A percentile compares a stretch with the other conserved stretches of the same genome.
Evolutionary conservation across 768 basidiomycete species (phyloP).

Genomic region (Leucogyrophana mollusca): DNA sequence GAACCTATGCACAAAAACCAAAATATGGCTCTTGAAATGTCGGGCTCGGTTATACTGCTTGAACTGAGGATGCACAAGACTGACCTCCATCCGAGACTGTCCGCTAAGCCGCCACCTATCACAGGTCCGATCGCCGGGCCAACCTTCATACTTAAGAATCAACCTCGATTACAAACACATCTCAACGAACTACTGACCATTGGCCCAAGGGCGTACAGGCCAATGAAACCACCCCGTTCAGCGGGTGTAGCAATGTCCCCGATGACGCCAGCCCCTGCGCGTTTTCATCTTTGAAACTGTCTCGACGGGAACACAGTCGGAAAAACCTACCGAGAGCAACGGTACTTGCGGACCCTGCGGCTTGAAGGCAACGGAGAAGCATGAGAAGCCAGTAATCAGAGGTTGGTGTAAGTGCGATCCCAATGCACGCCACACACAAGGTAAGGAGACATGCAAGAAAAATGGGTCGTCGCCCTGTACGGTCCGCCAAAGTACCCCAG

Average conservation of each 20-base stretch:
- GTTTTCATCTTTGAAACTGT: not conserved
- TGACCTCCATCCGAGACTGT: conserved; percentile 59
- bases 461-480: conserved; percentile 60
- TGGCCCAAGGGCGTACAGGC: conserved; percentile 64
- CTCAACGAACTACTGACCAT: conserved; percentile 37
- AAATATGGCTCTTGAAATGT: conserved; percentile 48
- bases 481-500: conserved; percentile 64
- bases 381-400: conserved; percentile 76
- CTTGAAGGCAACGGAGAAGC: conserved; percentile 78
- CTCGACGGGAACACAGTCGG: not conserved
- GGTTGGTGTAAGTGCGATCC: conserved; percentile 52
- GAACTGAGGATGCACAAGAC: not conserved
- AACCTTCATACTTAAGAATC: conserved; percentile 36
- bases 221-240: conserved; percentile 76
- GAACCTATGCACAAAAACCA: conserved; percentile 59
- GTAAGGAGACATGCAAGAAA: conserved; percentile 63
- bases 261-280: conserved; percentile 68
- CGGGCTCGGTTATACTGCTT: not conserved
- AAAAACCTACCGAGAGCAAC: conserved; percentile 59
- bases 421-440: conserved; percentile 64
- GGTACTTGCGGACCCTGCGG: conserved; percentile 76
- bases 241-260: conserved; percentile 72
- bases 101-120: conserved; percentile 50
- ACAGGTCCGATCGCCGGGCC: conserved; percentile 49
- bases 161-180: not conserved